These are phyloP conservation scores for Aspergillus terreus DNA, from an alignment of 2,329 filamentous ascomycete species.

Conservation along the genomic window DNA sequence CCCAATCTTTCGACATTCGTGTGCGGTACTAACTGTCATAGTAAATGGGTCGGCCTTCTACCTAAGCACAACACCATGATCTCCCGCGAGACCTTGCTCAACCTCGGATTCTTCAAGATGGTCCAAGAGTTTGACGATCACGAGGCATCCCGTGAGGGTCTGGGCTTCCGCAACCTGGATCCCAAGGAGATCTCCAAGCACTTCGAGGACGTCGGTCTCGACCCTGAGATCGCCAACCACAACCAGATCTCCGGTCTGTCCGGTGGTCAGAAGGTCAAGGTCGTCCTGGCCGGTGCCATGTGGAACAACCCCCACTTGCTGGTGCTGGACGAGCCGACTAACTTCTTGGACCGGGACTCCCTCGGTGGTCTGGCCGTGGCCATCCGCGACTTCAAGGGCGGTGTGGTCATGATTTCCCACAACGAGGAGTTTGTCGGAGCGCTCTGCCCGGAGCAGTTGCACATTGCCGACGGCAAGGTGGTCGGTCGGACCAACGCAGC, in stretches of 20 bases:
- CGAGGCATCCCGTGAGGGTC: conserved; percentile 95
- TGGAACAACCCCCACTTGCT: conserved; percentile 99
- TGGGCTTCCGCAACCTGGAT: conserved; percentile 90
- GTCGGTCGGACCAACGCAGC: conserved; percentile 76
- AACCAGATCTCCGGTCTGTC: conserved; percentile 96
- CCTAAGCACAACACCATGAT: conserved; percentile 93
- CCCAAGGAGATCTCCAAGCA: conserved; percentile 95
- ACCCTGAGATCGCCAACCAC: conserved; percentile 97
- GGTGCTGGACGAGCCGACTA: conserved; percentile 96
- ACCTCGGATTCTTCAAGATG: conserved; percentile 86
- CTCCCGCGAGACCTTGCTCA: conserved; percentile 82
- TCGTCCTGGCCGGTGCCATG: conserved; percentile 92
- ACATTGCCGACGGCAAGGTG: conserved; percentile 82
- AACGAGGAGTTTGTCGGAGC: conserved; percentile 99
- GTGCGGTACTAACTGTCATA: conserved; percentile 25
- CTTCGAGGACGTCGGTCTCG: conserved; percentile 93
- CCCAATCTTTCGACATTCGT: neutral
- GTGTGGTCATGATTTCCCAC: conserved; percentile 98
- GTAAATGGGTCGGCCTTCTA: conserved; percentile 83
- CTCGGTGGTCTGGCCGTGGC: conserved; percentile 95
- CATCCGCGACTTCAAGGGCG: conserved; percentile 96
- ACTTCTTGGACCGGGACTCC: conserved; percentile 97
- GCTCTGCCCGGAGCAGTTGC: conserved; percentile 93
- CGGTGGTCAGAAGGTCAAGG: conserved; percentile 98
- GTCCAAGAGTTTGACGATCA: conserved; percentile 98